These are phyloP conservation scores for Candida sanyaensis DNA, from an alignment of 1,139 yeast species.

Conservation along the genomic window DNA sequence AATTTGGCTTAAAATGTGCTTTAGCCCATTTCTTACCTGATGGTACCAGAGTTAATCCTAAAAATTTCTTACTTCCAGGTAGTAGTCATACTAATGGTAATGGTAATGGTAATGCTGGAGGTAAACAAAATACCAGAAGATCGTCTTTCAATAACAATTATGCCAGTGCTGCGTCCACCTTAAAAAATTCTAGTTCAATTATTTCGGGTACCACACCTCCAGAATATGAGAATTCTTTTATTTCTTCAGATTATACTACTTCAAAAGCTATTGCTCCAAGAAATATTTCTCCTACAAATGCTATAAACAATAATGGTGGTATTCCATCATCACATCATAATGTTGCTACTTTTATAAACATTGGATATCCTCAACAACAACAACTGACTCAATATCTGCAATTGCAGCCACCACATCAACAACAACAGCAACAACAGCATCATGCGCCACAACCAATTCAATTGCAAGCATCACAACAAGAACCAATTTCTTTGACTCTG, in stretches of 20 bases:
- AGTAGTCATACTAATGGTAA: too few relatives aligned
- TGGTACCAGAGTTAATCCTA: slow-evolving; percentile 76
- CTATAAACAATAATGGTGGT: background rate
- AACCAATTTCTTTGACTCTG: slow-evolving; percentile 7
- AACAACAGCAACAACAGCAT: background rate
- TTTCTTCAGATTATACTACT: background rate
- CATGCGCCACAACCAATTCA: slow-evolving; percentile 5
- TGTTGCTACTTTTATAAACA: slow-evolving; percentile 11
- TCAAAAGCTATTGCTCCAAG: background rate
- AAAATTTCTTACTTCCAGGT: slow-evolving; percentile 15
- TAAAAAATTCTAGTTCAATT: background rate
- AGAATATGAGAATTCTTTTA: slow-evolving; percentile 4
- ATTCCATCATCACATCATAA: background rate
- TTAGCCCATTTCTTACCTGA: slow-evolving; percentile 88
- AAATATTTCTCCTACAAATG: slow-evolving; percentile 3
- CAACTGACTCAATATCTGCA: slow-evolving; percentile 7
- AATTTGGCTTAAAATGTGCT: slow-evolving; percentile 91
- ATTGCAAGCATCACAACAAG: slow-evolving; percentile 2
- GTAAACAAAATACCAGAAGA: background rate
- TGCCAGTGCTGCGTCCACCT: background rate
- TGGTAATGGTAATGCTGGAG: slow-evolving; percentile 6
- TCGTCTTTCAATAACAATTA: slow-evolving; percentile 2
- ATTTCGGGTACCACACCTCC: slow-evolving; percentile 5
- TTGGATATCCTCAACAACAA: slow-evolving; percentile 4
- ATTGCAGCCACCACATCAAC: slow-evolving; percentile 1